phyloP scores from a whole-genome alignment of 2,329 filamentous ascomycete species.

The Sordariomycetes sp. region DNA sequence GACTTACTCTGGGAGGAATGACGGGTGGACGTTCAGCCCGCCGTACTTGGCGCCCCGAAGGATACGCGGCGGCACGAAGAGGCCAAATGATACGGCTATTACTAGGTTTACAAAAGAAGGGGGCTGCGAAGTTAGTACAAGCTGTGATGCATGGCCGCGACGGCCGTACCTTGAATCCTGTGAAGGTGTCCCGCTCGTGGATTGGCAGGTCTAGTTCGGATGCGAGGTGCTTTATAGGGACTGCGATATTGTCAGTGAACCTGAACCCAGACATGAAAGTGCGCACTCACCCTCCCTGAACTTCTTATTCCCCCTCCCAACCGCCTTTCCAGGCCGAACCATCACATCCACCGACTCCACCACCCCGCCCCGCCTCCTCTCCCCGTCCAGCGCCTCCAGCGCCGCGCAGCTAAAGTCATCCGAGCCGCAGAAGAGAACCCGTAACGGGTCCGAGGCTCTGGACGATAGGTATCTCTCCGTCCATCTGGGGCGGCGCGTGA shows the following conservation, averaged over 20 bases:
- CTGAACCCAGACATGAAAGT: background rate
- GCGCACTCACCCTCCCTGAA: slow-evolving; percentile 48
- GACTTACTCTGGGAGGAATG: slow-evolving; percentile 68
- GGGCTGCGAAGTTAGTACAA: slow-evolving; percentile 28
- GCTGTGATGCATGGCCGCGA: background rate
- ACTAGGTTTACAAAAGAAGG: slow-evolving; percentile 62
- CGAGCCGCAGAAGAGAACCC: slow-evolving; percentile 89
- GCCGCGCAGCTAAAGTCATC: slow-evolving; percentile 81
- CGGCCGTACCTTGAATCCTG: slow-evolving; percentile 57
- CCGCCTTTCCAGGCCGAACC: slow-evolving; percentile 66
- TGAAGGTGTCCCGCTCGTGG: slow-evolving; percentile 74
- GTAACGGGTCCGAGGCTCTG: slow-evolving; percentile 47
- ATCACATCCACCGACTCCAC: slow-evolving; percentile 79
- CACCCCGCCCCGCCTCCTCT: slow-evolving; percentile 39
- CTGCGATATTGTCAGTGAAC: slow-evolving; percentile 29
- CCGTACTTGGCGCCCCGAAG: slow-evolving; percentile 64
- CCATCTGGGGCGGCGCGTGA: background rate
- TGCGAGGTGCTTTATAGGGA: slow-evolving; percentile 62
- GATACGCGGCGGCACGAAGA: slow-evolving; percentile 73
- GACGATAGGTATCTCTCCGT: too few species aligned
- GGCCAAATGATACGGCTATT: slow-evolving; percentile 87
- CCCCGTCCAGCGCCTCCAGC: slow-evolving; percentile 55
- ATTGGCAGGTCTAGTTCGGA: slow-evolving; percentile 52
- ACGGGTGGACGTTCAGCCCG: slow-evolving; percentile 89
- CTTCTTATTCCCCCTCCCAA: slow-evolving; percentile 62